phyloP scores from a whole-genome alignment of 2,329 filamentous ascomycete species.

The Aspergillus sclerotialis region DNA sequence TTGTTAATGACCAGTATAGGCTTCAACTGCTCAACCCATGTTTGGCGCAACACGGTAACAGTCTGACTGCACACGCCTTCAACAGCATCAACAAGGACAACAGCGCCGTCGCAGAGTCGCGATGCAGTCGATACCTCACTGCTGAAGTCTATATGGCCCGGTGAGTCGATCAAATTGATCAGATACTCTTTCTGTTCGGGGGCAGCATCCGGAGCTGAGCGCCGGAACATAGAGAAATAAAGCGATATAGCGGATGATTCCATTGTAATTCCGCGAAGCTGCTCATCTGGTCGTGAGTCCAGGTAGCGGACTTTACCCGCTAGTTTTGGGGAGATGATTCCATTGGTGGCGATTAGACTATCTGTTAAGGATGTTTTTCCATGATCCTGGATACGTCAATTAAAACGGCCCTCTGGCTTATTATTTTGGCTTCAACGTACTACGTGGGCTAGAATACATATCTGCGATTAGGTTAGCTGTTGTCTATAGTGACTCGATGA shows the following conservation, averaged over 20 bases:
- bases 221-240: conserved; percentile 84
- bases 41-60: conserved; percentile 88
- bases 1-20: conserved; percentile 96
- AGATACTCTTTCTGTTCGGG: conserved; percentile 81
- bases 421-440: conserved; percentile 39
- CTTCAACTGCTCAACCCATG: conserved; percentile 93
- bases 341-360: conserved; percentile 93
- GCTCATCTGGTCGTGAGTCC: conserved; percentile 92
- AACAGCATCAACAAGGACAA: conserved; percentile 91
- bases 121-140: conserved; percentile 96
- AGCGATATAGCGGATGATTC: conserved; percentile 97
- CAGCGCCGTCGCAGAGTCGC: conserved; percentile 84
- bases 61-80: conserved; percentile 98
- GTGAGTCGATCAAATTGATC: conserved; percentile 96
- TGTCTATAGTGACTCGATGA: conserved; percentile 8
- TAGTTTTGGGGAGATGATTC: conserved; percentile 96
- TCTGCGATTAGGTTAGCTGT: conserved; percentile 48
- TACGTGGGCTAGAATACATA: conserved; percentile 92
- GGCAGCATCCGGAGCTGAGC: conserved; percentile 58
- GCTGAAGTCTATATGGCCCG: conserved; percentile 97
- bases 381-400: conserved; percentile 59
- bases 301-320: conserved; percentile 97
- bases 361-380: conserved; percentile 97
- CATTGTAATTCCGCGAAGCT: conserved; percentile 97
- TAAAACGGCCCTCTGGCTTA: conserved; percentile 4